Base-by-base conservation (phyloP, 139 green algal species). In the Chlorella sp. region DNA sequence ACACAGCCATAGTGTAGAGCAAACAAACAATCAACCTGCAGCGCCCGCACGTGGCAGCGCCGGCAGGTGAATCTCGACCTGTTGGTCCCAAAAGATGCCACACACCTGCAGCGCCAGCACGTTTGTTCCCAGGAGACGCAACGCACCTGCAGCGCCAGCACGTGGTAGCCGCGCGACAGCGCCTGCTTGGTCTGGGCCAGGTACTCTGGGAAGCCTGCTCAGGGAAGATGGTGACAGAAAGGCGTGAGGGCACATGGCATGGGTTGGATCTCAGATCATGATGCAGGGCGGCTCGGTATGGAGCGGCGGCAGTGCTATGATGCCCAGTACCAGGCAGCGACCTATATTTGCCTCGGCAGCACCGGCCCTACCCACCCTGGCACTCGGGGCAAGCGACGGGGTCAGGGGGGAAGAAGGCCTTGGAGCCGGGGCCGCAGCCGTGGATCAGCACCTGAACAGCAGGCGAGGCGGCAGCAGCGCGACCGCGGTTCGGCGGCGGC, bases 181-280 rank as follows among this genome's bases (percentile, higher is more conserved):
- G 70, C 40, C 40, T 76, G 70, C 40, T 76, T 76, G 70, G 70
- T 76, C 70, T 76, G 70, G 13, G 40, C 70, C 11, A 76, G 4
- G 40, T 76, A 76, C 70, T 76, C 70, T 2, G 70, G 70, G 38
- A n/a, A 76, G 7, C 70, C 70, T 76, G 70, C 5, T 5, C 64
- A 68, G 60, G 60, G 60, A 68, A 11, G n/a, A n/a, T n/a, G n/a
- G 60, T 26, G 60, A 26, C 62, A 69, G 62, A 4, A 11, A 69
- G 24, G 28, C 4, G 36, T 38, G 22, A 32, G 36, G 24, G 26
- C 4, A 5, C 17, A 67, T 5, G 19, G 16, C 14, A 24, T 17
- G 19, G 32, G 58, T 20, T 30, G 62, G 28, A 40, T 30, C 17
- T 28, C 62, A 40, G 28, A 70, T 2, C 11, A 30, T 40, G 3